Conservation (phyloP, 345 rosid genomes). For the Eutrema heterophyllum region DNA sequence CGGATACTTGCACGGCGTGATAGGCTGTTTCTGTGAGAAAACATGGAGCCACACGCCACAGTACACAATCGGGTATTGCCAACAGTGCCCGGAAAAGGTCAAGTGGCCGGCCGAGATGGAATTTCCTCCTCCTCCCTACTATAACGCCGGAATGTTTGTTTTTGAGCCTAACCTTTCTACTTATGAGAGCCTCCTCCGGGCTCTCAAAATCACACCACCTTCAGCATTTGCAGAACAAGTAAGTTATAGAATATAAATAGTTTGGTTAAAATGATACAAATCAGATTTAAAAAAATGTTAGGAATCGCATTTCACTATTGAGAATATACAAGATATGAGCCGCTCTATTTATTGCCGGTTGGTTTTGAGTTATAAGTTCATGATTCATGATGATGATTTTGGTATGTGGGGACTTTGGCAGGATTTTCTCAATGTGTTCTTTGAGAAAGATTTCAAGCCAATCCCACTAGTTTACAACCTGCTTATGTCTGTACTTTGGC, state of each 20-base stretch:
- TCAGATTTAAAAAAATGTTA: background rate
- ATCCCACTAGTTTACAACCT: constrained; percentile 55
- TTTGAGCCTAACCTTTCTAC: constrained; percentile 50
- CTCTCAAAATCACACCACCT: constrained; percentile 49
- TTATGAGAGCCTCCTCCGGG: constrained; percentile 41
- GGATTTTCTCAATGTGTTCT: constrained; percentile 80
- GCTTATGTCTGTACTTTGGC: constrained; percentile 72
- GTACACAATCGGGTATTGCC: constrained; percentile 57
- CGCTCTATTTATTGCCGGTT: background rate
- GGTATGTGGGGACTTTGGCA: constrained; percentile 2
- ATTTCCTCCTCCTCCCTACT: constrained; percentile 46
- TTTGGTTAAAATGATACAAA: background rate
- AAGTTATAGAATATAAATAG: background rate
- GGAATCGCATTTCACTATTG: background rate
- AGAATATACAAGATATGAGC: background rate
- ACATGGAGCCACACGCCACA: constrained; percentile 54
- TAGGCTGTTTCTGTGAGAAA: constrained; percentile 72
- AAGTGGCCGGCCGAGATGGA: constrained; percentile 53
- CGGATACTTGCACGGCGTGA: constrained; percentile 60
- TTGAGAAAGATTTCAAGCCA: constrained; percentile 53
- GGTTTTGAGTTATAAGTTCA: background rate
- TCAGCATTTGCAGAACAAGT: constrained; percentile 78
- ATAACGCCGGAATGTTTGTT: constrained; percentile 78
- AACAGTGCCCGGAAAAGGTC: constrained; percentile 57
- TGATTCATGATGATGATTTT: background rate